Percentiles rank a stretch among this genome's conserved stretches.
Conservation (phyloP, 2,329 filamentous ascomycete species). For the Aspergillus pseudoviridinutans region DNA sequence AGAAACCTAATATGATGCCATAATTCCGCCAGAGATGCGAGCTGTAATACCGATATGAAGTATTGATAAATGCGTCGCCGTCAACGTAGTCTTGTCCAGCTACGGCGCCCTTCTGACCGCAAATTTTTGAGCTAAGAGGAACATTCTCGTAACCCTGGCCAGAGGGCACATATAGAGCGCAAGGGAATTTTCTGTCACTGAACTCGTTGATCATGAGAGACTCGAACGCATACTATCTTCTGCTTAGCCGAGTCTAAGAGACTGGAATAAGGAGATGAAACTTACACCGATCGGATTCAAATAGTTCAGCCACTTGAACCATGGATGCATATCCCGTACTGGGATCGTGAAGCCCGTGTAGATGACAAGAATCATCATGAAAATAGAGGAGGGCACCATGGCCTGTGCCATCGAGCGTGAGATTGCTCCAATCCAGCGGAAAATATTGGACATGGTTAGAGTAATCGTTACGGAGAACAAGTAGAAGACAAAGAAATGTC, state of each 20-base stretch:
- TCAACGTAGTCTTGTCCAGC: conserved; percentile 51
- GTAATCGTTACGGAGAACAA: conserved; percentile 71
- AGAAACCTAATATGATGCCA: conserved; percentile 62
- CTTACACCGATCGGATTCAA: conserved; percentile 64
- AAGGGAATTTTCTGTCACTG: conserved; percentile 55
- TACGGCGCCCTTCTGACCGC: conserved; percentile 55
- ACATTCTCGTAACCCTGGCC: conserved; percentile 40
- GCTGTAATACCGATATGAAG: conserved; percentile 54
- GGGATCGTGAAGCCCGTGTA: conserved; percentile 48
- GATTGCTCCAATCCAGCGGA: conserved; percentile 71
- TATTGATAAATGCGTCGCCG: conserved; percentile 56
- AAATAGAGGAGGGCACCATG: conserved; percentile 52
- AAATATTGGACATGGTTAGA: conserved; percentile 79
- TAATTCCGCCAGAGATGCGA: conserved; percentile 64
- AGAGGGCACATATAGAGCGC: conserved; percentile 43
- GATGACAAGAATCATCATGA: conserved; percentile 44
- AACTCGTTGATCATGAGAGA: conserved; percentile 84
- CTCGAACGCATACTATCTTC: conserved; percentile 66
- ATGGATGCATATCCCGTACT: conserved; percentile 64
- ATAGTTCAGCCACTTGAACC: conserved; percentile 82
- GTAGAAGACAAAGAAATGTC: conserved; percentile 80
- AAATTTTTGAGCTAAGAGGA: conserved; percentile 46
- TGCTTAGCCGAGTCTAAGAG: background rate
- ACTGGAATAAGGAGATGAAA: background rate
- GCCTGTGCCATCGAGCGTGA: conserved; percentile 63